Conservation (phyloP, 1,139 yeast genomes). For the Protomyces gravidus region DNA sequence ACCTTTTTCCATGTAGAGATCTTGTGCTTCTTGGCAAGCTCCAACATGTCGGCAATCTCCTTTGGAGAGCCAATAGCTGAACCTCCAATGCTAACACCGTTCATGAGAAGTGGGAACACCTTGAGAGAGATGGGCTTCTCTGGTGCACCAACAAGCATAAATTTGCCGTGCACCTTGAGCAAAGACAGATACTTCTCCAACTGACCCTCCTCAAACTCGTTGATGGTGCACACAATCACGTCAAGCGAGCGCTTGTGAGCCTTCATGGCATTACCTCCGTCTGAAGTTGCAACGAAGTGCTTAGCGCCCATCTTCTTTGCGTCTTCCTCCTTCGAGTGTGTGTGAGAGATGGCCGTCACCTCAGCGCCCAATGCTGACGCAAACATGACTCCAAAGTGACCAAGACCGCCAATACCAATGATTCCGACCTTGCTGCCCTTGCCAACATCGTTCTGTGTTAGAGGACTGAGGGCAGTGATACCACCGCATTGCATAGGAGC, state of each 20-base stretch:
- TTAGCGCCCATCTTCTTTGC: slow-evolving; percentile 49
- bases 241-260: slow-evolving; percentile 43
- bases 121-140: slow-evolving; percentile 26
- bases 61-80: slow-evolving; percentile 48
- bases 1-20: slow-evolving; percentile 60
- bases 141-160: slow-evolving; percentile 33
- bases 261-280: slow-evolving; percentile 45
- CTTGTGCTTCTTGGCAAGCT: slow-evolving; percentile 51
- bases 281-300: slow-evolving; percentile 46
- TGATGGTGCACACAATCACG: slow-evolving; percentile 49
- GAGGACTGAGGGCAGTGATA: slow-evolving; percentile 58
- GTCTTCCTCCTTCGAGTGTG: slow-evolving; percentile 46
- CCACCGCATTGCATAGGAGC: slow-evolving; percentile 71
- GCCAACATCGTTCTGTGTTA: slow-evolving; percentile 50
- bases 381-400: slow-evolving; percentile 53
- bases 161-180: slow-evolving; percentile 31
- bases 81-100: slow-evolving; percentile 29
- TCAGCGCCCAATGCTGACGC: slow-evolving; percentile 54
- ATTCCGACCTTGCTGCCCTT: slow-evolving; percentile 51
- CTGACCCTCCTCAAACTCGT: slow-evolving; percentile 37
- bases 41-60: slow-evolving; percentile 55
- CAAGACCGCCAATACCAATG: slow-evolving; percentile 55
- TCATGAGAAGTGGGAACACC: slow-evolving; percentile 29
- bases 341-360: slow-evolving; percentile 49
- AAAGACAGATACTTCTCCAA: slow-evolving; percentile 39